These are phyloP conservation scores for Amphibolis antarctica DNA, from an alignment of 106 monocot species.

Conservation along the genomic window DNA sequence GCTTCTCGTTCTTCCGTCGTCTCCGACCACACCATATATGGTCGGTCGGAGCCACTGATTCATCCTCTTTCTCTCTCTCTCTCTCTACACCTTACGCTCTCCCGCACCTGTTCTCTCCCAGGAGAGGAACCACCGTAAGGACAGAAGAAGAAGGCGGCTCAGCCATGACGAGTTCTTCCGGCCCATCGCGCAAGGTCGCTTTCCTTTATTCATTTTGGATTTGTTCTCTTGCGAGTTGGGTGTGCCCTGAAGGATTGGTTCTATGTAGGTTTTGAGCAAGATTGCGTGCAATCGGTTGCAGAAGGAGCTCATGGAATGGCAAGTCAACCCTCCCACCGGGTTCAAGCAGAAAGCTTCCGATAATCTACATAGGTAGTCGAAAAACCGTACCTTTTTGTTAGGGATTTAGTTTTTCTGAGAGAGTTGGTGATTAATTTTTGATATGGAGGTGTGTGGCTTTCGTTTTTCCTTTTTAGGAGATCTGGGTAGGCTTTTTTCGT, in stretches of 20 bases:
- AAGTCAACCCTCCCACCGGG: constrained; percentile 55
- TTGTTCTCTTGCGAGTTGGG: background rate
- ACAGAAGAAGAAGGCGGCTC: background rate
- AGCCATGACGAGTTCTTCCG: constrained; percentile 24
- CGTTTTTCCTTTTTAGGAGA: too few species aligned
- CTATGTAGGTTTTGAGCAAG: constrained; percentile 55
- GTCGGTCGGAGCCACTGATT: background rate
- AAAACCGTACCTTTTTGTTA: constrained; percentile 4
- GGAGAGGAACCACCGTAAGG: background rate
- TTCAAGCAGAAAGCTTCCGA: constrained; percentile 60
- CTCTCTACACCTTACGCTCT: background rate
- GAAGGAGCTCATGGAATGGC: constrained; percentile 74
- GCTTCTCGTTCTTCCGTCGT: too few species aligned
- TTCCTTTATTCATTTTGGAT: background rate
- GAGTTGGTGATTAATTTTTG: background rate
- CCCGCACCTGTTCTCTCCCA: background rate
- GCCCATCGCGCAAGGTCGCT: constrained; percentile 14
- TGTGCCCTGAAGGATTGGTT: background rate
- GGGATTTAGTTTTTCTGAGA: constrained; percentile 15
- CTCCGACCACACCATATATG: too few species aligned
- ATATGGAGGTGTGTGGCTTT: too few species aligned
- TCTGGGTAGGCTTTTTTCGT: background rate
- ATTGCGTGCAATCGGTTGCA: constrained; percentile 61
- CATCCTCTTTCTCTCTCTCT: background rate
- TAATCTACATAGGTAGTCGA: constrained; percentile 47